A percentile compares a stretch with the other conserved stretches of the same genome.
Evolutionary conservation across 371 early-diverging fungal species (phyloP).

Genomic region (Mortierella sp.): DNA sequence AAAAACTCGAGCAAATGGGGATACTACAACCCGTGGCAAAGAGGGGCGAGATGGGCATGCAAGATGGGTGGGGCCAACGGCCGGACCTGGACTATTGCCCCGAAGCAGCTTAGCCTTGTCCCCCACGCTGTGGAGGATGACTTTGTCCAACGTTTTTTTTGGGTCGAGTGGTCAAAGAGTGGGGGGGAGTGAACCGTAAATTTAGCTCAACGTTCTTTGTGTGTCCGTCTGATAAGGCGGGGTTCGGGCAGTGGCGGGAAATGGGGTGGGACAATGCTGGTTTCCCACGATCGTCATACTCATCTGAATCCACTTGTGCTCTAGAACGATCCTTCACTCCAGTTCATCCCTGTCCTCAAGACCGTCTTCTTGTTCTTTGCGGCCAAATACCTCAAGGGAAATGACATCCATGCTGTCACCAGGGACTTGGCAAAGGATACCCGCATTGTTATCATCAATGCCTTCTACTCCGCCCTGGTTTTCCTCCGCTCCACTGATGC

Average conservation of each 20-base stretch:
- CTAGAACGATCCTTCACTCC: constrained; percentile 55
- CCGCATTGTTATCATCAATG: constrained; percentile 76
- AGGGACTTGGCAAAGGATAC: constrained; percentile 67
- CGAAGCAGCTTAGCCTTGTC: background rate
- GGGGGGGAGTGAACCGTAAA: constrained; percentile 1
- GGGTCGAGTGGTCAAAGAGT: background rate
- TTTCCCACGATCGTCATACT: constrained; percentile 26
- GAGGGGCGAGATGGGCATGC: too few relatives aligned
- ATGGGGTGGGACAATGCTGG: background rate
- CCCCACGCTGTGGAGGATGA: background rate
- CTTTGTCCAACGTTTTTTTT: constrained; percentile 11
- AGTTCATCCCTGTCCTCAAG: constrained; percentile 78
- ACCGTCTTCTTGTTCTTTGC: constrained; percentile 84
- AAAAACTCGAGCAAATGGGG: too few relatives aligned
- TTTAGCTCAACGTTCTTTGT: constrained; percentile 17
- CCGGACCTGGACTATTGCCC: too few relatives aligned
- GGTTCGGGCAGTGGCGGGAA: too few relatives aligned
- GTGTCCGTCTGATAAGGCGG: background rate
- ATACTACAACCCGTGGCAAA: too few relatives aligned
- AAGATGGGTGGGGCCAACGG: too few relatives aligned
- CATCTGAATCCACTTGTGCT: too few relatives aligned
- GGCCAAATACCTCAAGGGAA: constrained; percentile 78
- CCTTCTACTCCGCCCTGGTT: constrained; percentile 85
- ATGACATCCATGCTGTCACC: constrained; percentile 88
- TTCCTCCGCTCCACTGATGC: constrained; percentile 66